phyloP scores from a whole-genome alignment of 208 protist species.

The Wallacemonas sp. region DNA sequence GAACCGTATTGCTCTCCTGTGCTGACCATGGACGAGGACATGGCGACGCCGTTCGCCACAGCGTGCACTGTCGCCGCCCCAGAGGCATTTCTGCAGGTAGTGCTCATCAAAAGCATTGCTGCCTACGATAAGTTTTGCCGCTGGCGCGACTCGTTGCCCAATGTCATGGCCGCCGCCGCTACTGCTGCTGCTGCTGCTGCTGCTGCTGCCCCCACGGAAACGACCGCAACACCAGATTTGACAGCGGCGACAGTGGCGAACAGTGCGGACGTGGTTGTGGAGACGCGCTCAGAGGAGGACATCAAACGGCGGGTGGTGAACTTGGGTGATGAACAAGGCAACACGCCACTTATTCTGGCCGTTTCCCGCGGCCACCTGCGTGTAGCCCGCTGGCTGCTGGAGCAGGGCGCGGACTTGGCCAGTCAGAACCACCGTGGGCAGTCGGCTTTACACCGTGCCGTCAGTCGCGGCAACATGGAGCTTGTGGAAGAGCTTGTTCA shows the following conservation, averaged over 20 bases:
- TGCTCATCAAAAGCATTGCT: conserved; percentile 47
- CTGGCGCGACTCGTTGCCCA: not conserved
- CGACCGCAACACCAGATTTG: not conserved
- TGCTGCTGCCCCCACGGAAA: not conserved
- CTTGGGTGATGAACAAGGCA: conserved; percentile 51
- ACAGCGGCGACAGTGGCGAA: not conserved
- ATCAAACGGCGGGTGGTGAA: conserved; percentile 29
- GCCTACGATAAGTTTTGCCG: conserved; percentile 20
- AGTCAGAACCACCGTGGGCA: conserved; percentile 75
- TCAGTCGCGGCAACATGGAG: conserved; percentile 62
- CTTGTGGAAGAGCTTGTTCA: conserved; percentile 77
- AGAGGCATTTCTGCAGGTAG: conserved; percentile 43
- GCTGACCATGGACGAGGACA: conserved; percentile 69
- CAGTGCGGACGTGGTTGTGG: not conserved
- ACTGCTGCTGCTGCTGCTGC: not conserved
- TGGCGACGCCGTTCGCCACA: conserved; percentile 70
- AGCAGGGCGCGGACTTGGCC: conserved; percentile 58
- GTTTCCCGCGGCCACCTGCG: conserved; percentile 53
- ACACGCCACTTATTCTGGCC: conserved; percentile 69
- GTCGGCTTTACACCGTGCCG: conserved; percentile 78
- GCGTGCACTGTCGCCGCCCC: conserved; percentile 77
- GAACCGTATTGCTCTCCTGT: conserved; percentile 58
- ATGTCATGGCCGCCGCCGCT: not conserved
- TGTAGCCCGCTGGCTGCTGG: conserved; percentile 64
- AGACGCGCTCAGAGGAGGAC: not conserved